A percentile compares a stretch with the other conserved stretches of the same genome.
These are phyloP conservation scores for Oidiodendron maius DNA, from an alignment of 495 filamentous ascomycete species.

Conservation along the genomic window DNA sequence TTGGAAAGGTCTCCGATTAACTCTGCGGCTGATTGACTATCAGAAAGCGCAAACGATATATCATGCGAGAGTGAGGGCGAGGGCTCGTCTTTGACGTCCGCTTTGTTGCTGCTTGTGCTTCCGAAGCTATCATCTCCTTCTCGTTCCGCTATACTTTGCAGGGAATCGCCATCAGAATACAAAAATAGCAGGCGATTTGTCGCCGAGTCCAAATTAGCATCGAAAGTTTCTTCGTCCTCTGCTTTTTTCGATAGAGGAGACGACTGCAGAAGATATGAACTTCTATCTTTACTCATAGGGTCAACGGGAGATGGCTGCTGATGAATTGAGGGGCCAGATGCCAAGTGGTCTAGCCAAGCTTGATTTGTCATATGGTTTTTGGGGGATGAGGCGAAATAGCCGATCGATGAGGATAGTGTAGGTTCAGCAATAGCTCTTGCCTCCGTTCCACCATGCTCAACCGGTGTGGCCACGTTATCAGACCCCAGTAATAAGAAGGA, in stretches of 20 bases:
- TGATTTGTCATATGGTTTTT: neutral
- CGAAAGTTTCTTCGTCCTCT: conserved; percentile 17
- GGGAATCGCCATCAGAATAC: neutral
- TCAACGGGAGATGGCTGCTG: conserved; percentile 19
- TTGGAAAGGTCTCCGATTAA: neutral
- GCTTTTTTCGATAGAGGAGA: conserved; percentile 23
- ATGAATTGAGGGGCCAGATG: neutral
- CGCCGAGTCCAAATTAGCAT: conserved; percentile 5
- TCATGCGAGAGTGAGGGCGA: conserved; percentile 12
- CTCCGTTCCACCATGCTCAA: neutral
- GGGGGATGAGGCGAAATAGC: conserved; percentile 11
- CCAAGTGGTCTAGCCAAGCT: conserved; percentile 5
- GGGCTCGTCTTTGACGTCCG: conserved; percentile 22
- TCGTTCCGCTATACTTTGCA: conserved; percentile 16
- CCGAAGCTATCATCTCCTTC: conserved; percentile 10
- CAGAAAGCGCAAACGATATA: neutral
- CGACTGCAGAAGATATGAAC: conserved; percentile 26
- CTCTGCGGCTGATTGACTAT: neutral
- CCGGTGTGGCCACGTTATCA: neutral
- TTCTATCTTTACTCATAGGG: conserved; percentile 24
- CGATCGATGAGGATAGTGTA: conserved; percentile 6
- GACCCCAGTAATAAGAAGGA: neutral
- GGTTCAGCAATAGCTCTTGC: conserved; percentile 4
- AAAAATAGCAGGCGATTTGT: conserved; percentile 1
- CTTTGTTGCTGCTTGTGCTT: neutral